These are phyloP conservation scores for Friedmanniomyces endolithicus DNA, from an alignment of 495 filamentous ascomycete species.

Conservation along the genomic window DNA sequence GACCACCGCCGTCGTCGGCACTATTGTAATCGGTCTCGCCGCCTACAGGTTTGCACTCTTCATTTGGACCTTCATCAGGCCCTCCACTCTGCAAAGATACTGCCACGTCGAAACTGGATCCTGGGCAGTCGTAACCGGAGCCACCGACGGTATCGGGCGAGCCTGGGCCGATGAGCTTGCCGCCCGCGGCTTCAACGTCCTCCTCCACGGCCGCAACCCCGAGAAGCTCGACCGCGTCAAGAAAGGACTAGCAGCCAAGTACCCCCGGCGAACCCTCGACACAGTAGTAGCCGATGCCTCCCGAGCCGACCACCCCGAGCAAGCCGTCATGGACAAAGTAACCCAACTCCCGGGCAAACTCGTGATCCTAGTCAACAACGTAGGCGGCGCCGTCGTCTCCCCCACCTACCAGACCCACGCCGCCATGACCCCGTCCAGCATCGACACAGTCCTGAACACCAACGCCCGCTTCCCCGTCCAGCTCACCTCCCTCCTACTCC, in stretches of 20 bases:
- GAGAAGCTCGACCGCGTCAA: constrained; percentile 33
- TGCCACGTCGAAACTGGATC: constrained; percentile 1
- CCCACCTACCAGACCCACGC: not conserved
- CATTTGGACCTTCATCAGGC: constrained; percentile 5
- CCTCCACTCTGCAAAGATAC: constrained; percentile 3
- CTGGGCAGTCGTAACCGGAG: constrained; percentile 51
- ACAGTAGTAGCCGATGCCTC: constrained; percentile 31
- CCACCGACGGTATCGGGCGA: constrained; percentile 47
- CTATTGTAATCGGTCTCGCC: not conserved
- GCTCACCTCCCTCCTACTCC: constrained; percentile 33
- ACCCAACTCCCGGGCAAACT: constrained; percentile 17
- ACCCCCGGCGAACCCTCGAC: constrained; percentile 24
- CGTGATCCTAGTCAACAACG: constrained; percentile 39
- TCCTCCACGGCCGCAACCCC: constrained; percentile 43
- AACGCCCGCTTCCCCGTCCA: constrained; percentile 25
- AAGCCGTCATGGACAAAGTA: constrained; percentile 11
- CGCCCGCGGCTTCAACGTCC: constrained; percentile 41
- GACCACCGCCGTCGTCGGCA: not conserved
- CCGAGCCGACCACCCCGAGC: constrained; percentile 4
- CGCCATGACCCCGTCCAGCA: constrained; percentile 4
- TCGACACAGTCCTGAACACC: constrained; percentile 15
- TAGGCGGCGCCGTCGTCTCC: constrained; percentile 21
- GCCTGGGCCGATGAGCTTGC: constrained; percentile 20
- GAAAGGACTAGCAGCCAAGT: constrained; percentile 24
- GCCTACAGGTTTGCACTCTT: constrained; percentile 3